Conservation (phyloP, 176 grass and related monocot genomes). For the Musa beccarii region DNA sequence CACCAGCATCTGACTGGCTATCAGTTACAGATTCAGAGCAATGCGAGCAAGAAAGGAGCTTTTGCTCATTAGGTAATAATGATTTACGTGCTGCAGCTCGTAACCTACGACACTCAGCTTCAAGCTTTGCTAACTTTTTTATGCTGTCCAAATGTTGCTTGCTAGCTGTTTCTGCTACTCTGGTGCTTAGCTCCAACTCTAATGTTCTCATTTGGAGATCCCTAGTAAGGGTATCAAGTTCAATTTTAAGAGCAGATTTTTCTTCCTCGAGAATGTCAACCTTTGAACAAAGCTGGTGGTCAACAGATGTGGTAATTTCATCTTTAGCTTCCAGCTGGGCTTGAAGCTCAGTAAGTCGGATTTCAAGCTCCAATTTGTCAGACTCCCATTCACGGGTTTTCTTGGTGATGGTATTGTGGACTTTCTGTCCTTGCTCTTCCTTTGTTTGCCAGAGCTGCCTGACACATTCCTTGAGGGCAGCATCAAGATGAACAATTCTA, state of each 20-base stretch:
- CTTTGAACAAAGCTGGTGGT: conserved; percentile 29
- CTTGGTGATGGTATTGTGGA: conserved; percentile 43
- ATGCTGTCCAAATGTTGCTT: conserved; percentile 82
- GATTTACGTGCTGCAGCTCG: conserved; percentile 23
- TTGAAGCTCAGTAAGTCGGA: conserved; percentile 47
- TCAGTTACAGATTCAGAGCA: conserved; percentile 57
- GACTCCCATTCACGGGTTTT: conserved; percentile 55
- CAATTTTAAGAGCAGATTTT: conserved; percentile 45
- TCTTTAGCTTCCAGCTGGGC: conserved; percentile 68
- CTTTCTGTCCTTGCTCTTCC: conserved; percentile 49
- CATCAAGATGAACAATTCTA: conserved; percentile 54
- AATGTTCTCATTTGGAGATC: conserved; percentile 43
- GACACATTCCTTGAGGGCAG: conserved; percentile 85
- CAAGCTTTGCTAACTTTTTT: conserved; percentile 60
- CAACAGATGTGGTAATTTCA: conserved; percentile 25
- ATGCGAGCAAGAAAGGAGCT: conserved; percentile 16
- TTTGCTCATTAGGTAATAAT: conserved; percentile 12
- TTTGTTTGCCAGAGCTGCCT: conserved; percentile 59
- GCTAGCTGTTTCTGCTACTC: conserved; percentile 67
- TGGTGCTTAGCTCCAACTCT: conserved; percentile 73
- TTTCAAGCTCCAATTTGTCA: conserved; percentile 55
- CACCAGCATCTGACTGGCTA: conserved; percentile 58
- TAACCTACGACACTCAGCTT: conserved; percentile 69
- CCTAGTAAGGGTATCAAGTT: conserved; percentile 25
- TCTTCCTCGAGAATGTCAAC: conserved; percentile 50